Conservation (phyloP, 805 yeast species). For the Naumovozyma castellii region DNA sequence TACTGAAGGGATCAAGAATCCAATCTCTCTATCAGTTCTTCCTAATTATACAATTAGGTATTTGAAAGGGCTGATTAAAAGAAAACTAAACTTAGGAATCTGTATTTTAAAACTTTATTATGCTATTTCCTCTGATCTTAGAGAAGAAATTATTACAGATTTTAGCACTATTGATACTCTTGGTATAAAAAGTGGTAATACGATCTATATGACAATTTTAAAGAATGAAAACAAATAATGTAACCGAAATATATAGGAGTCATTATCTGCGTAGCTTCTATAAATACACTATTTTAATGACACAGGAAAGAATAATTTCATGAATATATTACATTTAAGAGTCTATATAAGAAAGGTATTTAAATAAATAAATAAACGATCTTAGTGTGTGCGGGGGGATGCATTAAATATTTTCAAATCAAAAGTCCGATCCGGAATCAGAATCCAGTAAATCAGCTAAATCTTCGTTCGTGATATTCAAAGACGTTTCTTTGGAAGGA, state of each 20-base stretch:
- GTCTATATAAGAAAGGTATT: not conserved
- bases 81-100: conserved; percentile 3
- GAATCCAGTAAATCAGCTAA: conserved; percentile 17
- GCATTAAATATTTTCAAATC: too few species aligned
- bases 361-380: too few species aligned
- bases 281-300: too few species aligned
- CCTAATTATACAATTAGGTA: conserved; percentile 16
- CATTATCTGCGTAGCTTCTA: too few species aligned
- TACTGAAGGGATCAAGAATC: conserved; percentile 1
- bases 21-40: conserved; percentile 5
- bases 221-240: too few species aligned
- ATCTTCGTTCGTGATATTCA: conserved; percentile 7
- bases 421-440: conserved; percentile 24
- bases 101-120: conserved; percentile 7
- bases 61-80: conserved; percentile 16
- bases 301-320: too few species aligned
- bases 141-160: conserved; percentile 2
- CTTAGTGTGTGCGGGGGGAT: too few species aligned
- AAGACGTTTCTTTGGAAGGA: not conserved
- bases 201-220: not conserved
- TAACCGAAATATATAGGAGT: too few species aligned
- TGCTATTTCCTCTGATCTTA: conserved; percentile 2
- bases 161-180: conserved; percentile 2
- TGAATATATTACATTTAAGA: too few species aligned
- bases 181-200: not conserved